Percentiles rank a stretch among this genome's conserved stretches.
Conservation (phyloP, 768 basidiomycete species). For the Pisolithus sp. region DNA sequence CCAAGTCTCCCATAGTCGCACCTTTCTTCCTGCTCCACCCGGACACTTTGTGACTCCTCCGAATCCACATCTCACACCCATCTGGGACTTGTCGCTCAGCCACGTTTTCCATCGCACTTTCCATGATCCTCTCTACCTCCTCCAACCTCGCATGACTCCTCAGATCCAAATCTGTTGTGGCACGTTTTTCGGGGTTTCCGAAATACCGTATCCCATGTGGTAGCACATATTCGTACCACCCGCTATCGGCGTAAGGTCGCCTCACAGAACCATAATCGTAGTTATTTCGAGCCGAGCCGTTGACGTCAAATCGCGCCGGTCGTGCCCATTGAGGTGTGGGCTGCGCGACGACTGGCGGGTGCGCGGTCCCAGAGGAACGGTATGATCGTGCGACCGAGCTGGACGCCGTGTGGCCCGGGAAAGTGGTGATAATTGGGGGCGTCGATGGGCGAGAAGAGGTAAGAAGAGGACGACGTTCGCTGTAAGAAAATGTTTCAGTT, state of each 20-base stretch:
- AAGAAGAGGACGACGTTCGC: constrained; percentile 52
- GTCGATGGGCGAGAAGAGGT: constrained; percentile 24
- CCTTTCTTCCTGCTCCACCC: constrained; percentile 27
- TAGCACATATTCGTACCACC: constrained; percentile 73
- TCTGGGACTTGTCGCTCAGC: constrained; percentile 14
- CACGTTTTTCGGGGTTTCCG: constrained; percentile 51
- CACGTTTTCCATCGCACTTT: constrained; percentile 21
- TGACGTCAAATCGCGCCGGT: constrained; percentile 18
- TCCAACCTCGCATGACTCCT: constrained; percentile 46
- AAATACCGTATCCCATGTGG: constrained; percentile 71
- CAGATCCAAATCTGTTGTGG: constrained; percentile 69
- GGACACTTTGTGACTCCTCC: constrained; percentile 25
- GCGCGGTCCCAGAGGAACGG: constrained; percentile 4
- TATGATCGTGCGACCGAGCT: constrained; percentile 21
- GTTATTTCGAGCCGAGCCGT: constrained; percentile 23
- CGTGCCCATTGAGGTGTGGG: constrained; percentile 25
- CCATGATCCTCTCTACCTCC: constrained; percentile 28
- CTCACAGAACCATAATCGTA: constrained; percentile 22
- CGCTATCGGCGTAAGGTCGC: constrained; percentile 32
- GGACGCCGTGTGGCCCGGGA: constrained; percentile 12
- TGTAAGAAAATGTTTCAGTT: constrained; percentile 14
- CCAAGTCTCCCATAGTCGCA: constrained; percentile 21
- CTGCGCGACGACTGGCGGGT: constrained; percentile 16
- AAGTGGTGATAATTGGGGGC: constrained; percentile 21
- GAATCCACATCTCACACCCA: constrained; percentile 61